Percentiles rank a stretch among this genome's conserved stretches.
Conservation (phyloP, 352 stramenopile species). For the Thalassiosira mediterranea region DNA sequence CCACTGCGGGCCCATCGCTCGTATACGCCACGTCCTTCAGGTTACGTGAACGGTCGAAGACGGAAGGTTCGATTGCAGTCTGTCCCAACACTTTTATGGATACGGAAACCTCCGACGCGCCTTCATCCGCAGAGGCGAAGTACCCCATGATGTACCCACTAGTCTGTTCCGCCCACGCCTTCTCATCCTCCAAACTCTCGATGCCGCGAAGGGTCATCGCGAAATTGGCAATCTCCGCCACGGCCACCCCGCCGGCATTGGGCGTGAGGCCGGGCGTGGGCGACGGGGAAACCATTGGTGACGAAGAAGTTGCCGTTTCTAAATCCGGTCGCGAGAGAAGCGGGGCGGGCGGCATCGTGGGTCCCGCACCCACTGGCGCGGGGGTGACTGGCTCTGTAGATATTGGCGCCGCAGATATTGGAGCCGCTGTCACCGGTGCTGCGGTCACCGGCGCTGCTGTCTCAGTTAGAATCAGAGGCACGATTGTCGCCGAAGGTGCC, state of each 20-base stretch:
- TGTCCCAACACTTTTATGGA: background rate
- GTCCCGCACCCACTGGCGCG: no score
- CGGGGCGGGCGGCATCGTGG: no score
- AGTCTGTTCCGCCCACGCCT: background rate
- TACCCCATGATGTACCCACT: background rate
- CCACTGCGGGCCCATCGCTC: no score
- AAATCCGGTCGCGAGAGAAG: no score
- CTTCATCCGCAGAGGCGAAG: background rate
- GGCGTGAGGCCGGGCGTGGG: no score
- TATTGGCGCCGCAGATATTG: no score
- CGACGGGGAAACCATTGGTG: no score
- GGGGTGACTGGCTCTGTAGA: no score
- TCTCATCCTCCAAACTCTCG: background rate
- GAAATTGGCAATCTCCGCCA: background rate
- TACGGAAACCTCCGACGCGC: background rate
- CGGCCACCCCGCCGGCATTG: background rate
- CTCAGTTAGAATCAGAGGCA: background rate
- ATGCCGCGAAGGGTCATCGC: background rate
- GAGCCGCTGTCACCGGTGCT: background rate
- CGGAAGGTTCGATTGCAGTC: background rate
- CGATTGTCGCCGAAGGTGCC: background rate
- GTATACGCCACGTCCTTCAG: background rate
- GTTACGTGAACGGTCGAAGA: background rate
- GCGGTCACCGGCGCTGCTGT: background rate
- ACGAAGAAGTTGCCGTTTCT: no score